phyloP scores from a whole-genome alignment of 2,329 filamentous ascomycete species.

The Ophiostoma australiae region DNA sequence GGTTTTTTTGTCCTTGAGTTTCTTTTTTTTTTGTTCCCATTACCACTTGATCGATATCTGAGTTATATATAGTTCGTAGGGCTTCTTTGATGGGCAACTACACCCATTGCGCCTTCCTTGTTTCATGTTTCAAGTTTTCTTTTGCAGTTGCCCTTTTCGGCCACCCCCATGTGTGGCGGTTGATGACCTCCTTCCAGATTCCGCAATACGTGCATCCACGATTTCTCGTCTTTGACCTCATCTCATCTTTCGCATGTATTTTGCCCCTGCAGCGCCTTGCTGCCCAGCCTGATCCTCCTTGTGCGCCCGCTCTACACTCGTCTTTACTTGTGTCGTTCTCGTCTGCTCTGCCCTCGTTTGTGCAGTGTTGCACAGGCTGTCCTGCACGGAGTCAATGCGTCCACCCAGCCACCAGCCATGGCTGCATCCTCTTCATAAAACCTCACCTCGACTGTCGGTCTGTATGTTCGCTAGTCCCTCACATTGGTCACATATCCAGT shows the following conservation, averaged over 20 bases:
- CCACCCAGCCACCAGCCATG: background rate
- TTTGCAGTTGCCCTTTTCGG: constrained; percentile 18
- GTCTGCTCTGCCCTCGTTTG: background rate
- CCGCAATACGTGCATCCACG: background rate
- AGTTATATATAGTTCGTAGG: background rate
- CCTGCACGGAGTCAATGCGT: background rate
- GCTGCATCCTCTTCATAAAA: background rate
- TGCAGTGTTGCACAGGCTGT: background rate
- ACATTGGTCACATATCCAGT: background rate
- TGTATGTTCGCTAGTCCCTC: background rate
- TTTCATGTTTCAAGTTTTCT: constrained; percentile 9
- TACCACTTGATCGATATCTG: background rate
- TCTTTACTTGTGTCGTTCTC: background rate
- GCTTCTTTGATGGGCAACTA: background rate
- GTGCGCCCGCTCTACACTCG: background rate
- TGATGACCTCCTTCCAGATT: background rate
- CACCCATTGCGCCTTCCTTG: constrained; percentile 12
- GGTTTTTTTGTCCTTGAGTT: background rate
- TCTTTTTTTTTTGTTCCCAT: background rate
- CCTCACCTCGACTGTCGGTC: background rate
- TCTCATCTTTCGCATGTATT: background rate
- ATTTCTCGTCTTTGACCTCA: constrained; percentile 2
- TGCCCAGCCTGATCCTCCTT: background rate
- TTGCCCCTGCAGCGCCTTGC: background rate
- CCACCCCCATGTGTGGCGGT: background rate